A percentile compares a stretch with the other conserved stretches of the same genome.
These are phyloP conservation scores for Termitomyces sp. DNA, from an alignment of 768 basidiomycete species.

Conservation along the genomic window DNA sequence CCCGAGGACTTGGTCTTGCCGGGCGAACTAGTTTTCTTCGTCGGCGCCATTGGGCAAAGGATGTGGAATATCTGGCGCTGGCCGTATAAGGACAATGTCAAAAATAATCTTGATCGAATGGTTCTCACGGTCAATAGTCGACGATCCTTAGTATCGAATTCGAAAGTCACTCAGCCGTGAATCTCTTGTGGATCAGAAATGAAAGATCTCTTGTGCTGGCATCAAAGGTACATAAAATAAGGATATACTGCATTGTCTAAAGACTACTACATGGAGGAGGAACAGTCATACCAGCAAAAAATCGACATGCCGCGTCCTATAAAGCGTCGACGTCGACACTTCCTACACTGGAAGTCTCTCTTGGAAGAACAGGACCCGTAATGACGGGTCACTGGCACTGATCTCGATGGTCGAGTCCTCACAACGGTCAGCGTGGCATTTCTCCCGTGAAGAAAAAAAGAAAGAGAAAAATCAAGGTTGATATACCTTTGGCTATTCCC, in stretches of 20 bases:
- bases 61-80: neutral
- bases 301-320: slow-evolving; percentile 61
- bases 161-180: neutral
- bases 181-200: neutral
- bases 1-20: slow-evolving; percentile 36
- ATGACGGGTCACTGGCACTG: slow-evolving; percentile 57
- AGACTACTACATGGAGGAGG: neutral
- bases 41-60: slow-evolving; percentile 30
- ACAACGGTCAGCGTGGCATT: slow-evolving; percentile 65
- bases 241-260: neutral
- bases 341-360: slow-evolving; percentile 52
- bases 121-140: slow-evolving; percentile 12
- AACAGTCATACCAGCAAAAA: slow-evolving; percentile 43
- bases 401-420: slow-evolving; percentile 45
- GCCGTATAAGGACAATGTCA: neutral
- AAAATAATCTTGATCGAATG: slow-evolving; percentile 14
- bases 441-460: slow-evolving; percentile 33
- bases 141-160: neutral
- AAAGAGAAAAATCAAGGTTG: neutral
- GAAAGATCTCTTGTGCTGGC: neutral
- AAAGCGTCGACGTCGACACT: slow-evolving; percentile 45
- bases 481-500: slow-evolving; percentile 31
- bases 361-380: slow-evolving; percentile 49
- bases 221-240: neutral
- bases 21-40: slow-evolving; percentile 28